Evolutionary conservation across 73 alveolate species (phyloP), one percentile per base, ranked within the genome.

Genomic region (Uronychia binucleata): DNA sequence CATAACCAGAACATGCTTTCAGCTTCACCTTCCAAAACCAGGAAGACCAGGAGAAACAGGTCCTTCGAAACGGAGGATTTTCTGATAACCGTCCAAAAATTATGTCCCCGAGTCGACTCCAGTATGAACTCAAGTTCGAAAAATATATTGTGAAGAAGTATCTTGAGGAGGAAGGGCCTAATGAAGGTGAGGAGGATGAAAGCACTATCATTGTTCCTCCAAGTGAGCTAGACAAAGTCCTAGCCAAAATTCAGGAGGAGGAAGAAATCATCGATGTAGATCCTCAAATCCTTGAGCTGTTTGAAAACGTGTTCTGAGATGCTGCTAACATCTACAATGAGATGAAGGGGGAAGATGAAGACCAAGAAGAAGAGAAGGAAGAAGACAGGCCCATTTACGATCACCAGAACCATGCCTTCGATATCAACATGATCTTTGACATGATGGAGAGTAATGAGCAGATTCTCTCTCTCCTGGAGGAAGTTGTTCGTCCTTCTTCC

Each of bases 291-390:
- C 67, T 46, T 11, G 67, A 46, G 19, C 19, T 5, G n/a, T 19
- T 46, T 46, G 67, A 46, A 19, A 19, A 46, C 5, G 67, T 46
- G n/a, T 46, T 46, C 67, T 19, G 19, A 46, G n/a, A 46, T 11
- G 67, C 67, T 11, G 67, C 67, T 11, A 46, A 46, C 5, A 11
- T 46, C 19, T 46, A 46, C 67, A 46, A 46, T 46, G 67, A 46
- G 19, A 46, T 11, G 5, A 11, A 11, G 5, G 67, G 19, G 19
- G 67, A 19, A 46, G 67, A 46, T 11, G 67, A 19, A 46, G 67
- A 46, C 19, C n/a, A n/a, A n/a, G n/a, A n/a, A n/a, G n/a, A n/a
- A 95, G 74, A 84, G 94, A 86, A 93, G 91, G 59, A 95, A 90
- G 85, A 87, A 97, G 87, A 32, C 67, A n/a, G 33, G 58, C 67